Base-by-base conservation (phyloP, 352 stramenopile species). In the Globisporangium acanthophoron region DNA sequence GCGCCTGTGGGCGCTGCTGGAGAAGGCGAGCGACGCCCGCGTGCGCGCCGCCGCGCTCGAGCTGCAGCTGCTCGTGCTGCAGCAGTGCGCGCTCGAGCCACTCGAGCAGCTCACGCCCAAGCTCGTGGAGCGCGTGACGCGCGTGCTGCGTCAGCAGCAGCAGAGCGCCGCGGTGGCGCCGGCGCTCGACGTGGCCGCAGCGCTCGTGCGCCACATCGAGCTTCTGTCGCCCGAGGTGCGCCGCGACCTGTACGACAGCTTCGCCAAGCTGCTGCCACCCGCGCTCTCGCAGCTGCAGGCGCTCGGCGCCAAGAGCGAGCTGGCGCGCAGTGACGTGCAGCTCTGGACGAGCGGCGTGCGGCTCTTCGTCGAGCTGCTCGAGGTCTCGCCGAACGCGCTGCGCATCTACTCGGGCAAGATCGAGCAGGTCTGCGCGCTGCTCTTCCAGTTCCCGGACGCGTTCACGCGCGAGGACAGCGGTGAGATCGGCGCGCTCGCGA, bases 121-220 rank as follows among this genome's bases (percentile, higher is more conserved):
- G 66, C 69, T 92, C 57, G 70, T 85, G 31, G 78, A 90, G 33
- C 76, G 75, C 55, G 60, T 90, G 11, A 67, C 85, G 64, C 87
- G 87, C 66, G 68, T 74, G 31, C 51, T 88, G 65, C 92, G 92
- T 71, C 76, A 81, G 65, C 72, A 81, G 65, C 72, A 82, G 44
- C 43, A 48, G 24, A 61, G 62, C 54, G 62, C 61, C 46, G 65
- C 70, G 15, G 59, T 80, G 3, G 62, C 70, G 15, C 58, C 58
- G 11, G 76, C 80, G 3, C 80, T 78, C 54, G 63, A 74, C 16
- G 76, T 87, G 12, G 69, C 73, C 3, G 67, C 68, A 8, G 67
- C 70, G 7, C n/a, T 89, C 12, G 57, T 88, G 55, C 68, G 74
- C 45, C 61, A 78, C 54, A 64, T 80, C 15, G 75, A 89, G 39